These are phyloP conservation scores for Rosa lucieae DNA, from an alignment of 306 rosid genomes.

Conservation along the genomic window DNA sequence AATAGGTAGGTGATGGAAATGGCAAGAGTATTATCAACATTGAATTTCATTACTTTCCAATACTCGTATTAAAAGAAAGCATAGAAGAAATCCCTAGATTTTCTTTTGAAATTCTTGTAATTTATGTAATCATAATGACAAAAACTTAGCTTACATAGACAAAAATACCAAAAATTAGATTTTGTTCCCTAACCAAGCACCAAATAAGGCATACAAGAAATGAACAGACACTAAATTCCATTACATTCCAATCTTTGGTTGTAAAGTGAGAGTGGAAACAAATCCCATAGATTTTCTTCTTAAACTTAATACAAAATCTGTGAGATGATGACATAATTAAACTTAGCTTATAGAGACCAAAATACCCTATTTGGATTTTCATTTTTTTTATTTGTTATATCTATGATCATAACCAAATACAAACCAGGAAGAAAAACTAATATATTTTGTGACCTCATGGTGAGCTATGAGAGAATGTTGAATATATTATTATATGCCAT, in stretches of 20 bases:
- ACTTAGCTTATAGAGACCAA: background rate
- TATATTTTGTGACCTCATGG: background rate
- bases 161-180: background rate
- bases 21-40: background rate
- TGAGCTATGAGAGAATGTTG: background rate
- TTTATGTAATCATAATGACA: background rate
- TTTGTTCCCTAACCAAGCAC: background rate
- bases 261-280: background rate
- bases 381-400: background rate
- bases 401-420: background rate
- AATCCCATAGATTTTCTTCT: background rate
- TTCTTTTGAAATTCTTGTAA: background rate
- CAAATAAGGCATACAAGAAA: background rate
- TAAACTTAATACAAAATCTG: background rate
- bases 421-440: background rate
- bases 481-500: background rate
- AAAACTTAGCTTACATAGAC: background rate
- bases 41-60: background rate
- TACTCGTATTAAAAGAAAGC: background rate
- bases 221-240: background rate
- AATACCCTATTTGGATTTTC: background rate
- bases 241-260: background rate
- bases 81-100: background rate
- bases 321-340: background rate
- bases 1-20: background rate